Evolutionary conservation across 441 rosid species (phyloP).

Genomic region (Manihot esculenta): DNA sequence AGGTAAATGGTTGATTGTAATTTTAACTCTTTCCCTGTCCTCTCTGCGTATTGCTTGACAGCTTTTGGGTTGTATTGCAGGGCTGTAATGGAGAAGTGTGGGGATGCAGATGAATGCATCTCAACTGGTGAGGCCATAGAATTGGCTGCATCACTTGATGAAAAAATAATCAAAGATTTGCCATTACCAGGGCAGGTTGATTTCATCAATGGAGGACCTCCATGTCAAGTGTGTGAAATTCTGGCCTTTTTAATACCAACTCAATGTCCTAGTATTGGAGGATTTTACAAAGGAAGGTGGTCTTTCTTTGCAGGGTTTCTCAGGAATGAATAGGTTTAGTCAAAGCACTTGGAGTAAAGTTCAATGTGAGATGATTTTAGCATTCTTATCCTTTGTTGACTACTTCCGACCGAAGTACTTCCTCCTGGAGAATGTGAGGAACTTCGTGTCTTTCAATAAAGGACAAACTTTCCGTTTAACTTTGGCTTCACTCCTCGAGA

Average conservation of each 20-base stretch:
- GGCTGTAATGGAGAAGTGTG: slow-evolving; percentile 75
- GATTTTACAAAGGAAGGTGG: background rate
- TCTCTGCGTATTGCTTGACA: background rate
- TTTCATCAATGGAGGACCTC: slow-evolving; percentile 97
- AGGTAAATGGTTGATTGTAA: slow-evolving; percentile 39
- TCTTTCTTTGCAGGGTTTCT: slow-evolving; percentile 71
- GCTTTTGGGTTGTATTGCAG: slow-evolving; percentile 37
- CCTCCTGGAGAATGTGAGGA: slow-evolving; percentile 90
- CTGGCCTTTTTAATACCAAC: background rate
- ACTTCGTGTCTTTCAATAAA: slow-evolving; percentile 77
- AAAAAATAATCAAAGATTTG: slow-evolving; percentile 52
- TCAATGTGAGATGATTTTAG: slow-evolving; percentile 89
- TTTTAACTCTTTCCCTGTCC: background rate
- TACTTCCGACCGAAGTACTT: slow-evolving; percentile 87
- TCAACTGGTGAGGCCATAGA: slow-evolving; percentile 74
- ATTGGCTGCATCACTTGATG: slow-evolving; percentile 56
- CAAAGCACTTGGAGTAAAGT: slow-evolving; percentile 84
- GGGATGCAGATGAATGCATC: slow-evolving; percentile 81
- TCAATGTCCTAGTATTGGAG: background rate
- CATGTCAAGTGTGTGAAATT: slow-evolving; percentile 66
- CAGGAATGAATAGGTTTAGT: slow-evolving; percentile 87
- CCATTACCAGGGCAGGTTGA: slow-evolving; percentile 90
- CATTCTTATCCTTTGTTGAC: slow-evolving; percentile 86
- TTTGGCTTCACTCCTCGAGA: slow-evolving; percentile 88
- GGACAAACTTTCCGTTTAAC: slow-evolving; percentile 87